Percentiles rank a stretch among this genome's conserved stretches.
Conservation (phyloP, 352 stramenopile genomes). For the Aphanomyces astaci region DNA sequence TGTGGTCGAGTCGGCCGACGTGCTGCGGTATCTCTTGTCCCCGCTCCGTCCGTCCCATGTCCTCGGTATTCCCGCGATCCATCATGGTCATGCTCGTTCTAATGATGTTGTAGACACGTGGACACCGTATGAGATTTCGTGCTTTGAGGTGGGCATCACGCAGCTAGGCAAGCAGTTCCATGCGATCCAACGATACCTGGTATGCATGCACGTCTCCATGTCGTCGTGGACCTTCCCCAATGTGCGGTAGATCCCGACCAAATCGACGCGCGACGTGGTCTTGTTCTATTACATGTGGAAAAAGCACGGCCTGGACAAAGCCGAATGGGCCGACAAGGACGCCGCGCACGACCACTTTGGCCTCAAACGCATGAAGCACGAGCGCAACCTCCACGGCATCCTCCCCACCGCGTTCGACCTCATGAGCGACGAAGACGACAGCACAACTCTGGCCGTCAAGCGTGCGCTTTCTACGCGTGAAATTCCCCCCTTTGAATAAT, state of each 20-base stretch:
- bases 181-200: conserved; percentile 49
- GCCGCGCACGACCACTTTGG: conserved; percentile 12
- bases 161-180: conserved; percentile 74
- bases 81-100: background rate
- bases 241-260: conserved; percentile 41
- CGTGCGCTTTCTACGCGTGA: background rate
- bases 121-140: conserved; percentile 56
- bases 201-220: conserved; percentile 21
- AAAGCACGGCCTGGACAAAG: conserved; percentile 29
- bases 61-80: conserved; percentile 38
- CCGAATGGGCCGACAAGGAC: conserved; percentile 3
- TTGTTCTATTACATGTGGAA: conserved; percentile 86
- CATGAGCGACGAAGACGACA: conserved; percentile 18
- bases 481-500: too few relatives aligned
- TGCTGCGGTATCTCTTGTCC: conserved; percentile 50
- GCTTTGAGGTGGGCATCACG: conserved; percentile 74
- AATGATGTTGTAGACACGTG: conserved; percentile 46
- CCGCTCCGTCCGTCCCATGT: conserved; percentile 57
- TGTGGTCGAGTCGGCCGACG: conserved; percentile 51
- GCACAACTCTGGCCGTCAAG: conserved; percentile 18
- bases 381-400: conserved; percentile 15
- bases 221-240: background rate
- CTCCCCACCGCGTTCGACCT: conserved; percentile 15
- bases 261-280: conserved; percentile 56
- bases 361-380: conserved; percentile 21